Evolutionary conservation across 2,329 filamentous ascomycete genomes (phyloP).

Genomic region (Penicillium sclerotigenum): DNA sequence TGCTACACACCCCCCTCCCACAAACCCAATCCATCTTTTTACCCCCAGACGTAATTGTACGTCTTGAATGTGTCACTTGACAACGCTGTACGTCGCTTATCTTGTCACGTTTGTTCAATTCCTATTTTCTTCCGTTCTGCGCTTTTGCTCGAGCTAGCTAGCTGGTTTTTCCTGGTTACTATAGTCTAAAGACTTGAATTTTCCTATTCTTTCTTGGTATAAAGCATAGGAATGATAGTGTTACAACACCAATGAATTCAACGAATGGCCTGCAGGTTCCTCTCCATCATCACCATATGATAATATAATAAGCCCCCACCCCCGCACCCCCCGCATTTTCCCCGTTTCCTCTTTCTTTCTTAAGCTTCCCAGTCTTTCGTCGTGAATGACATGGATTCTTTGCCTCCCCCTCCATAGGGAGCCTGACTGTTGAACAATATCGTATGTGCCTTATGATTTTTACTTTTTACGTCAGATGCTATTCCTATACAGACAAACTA

Average conservation of each 20-base stretch:
- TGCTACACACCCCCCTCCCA: background rate
- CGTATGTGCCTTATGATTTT: too few species aligned
- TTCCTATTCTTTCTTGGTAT: background rate
- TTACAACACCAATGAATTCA: background rate
- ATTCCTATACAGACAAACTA: too few species aligned
- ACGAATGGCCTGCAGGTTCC: background rate
- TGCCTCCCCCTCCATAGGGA: too few species aligned
- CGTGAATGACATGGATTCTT: background rate
- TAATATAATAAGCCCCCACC: background rate
- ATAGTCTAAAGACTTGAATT: conserved; percentile 6
- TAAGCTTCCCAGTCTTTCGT: background rate
- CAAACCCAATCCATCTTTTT: background rate
- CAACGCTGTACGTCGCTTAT: conserved; percentile 1
- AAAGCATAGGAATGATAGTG: background rate
- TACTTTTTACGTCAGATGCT: too few species aligned
- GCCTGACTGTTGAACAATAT: too few species aligned
- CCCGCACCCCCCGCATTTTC: background rate
- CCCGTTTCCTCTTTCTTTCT: background rate
- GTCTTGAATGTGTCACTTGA: conserved; percentile 4
- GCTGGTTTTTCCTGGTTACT: conserved; percentile 6
- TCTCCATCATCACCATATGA: background rate
- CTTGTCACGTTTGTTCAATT: conserved; percentile 1
- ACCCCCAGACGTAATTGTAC: background rate
- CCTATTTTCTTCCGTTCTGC: background rate
- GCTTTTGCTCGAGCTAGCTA: conserved; percentile 5